phyloP scores from a whole-genome alignment of 805 yeast genomes.

The Candida orba region DNA sequence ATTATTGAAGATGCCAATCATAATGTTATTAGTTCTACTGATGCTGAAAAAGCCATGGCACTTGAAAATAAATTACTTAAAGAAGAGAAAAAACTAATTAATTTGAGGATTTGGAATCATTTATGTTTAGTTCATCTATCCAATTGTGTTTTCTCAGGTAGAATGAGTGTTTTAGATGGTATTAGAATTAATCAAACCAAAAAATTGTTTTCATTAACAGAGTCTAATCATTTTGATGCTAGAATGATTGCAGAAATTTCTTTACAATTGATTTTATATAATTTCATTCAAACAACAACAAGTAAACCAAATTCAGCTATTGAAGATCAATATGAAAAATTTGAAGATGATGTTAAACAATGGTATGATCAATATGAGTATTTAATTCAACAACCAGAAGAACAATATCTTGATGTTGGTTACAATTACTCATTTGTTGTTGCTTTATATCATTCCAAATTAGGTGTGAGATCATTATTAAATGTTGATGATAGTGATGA shows the following conservation, averaged over 20 bases:
- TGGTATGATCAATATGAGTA: slow-evolving; percentile 72
- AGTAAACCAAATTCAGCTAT: slow-evolving; percentile 1
- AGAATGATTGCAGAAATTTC: slow-evolving; percentile 73
- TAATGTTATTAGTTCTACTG: not conserved
- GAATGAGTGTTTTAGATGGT: slow-evolving; percentile 57
- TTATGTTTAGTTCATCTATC: slow-evolving; percentile 59
- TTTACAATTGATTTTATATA: slow-evolving; percentile 50
- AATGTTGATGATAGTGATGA: slow-evolving; percentile 3
- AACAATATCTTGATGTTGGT: slow-evolving; percentile 68
- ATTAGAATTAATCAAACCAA: slow-evolving; percentile 52
- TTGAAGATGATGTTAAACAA: slow-evolving; percentile 39
- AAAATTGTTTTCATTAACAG: slow-evolving; percentile 45
- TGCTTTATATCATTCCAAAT: slow-evolving; percentile 36
- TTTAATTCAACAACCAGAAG: slow-evolving; percentile 59
- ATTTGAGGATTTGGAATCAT: slow-evolving; percentile 66
- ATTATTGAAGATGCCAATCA: not conserved
- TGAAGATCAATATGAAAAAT: slow-evolving; percentile 25
- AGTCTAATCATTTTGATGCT: slow-evolving; percentile 75
- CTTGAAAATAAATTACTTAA: slow-evolving; percentile 21
- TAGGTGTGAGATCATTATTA: slow-evolving; percentile 10
- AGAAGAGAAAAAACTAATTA: slow-evolving; percentile 41
- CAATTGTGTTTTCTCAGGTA: slow-evolving; percentile 58
- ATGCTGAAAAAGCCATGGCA: not conserved
- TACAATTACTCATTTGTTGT: slow-evolving; percentile 55
- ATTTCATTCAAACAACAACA: slow-evolving; percentile 40